Percentiles rank a stretch among this genome's conserved stretches.
These are phyloP conservation scores for Elasticomyces elasticus DNA, from an alignment of 495 filamentous ascomycete genomes.

Conservation along the genomic window DNA sequence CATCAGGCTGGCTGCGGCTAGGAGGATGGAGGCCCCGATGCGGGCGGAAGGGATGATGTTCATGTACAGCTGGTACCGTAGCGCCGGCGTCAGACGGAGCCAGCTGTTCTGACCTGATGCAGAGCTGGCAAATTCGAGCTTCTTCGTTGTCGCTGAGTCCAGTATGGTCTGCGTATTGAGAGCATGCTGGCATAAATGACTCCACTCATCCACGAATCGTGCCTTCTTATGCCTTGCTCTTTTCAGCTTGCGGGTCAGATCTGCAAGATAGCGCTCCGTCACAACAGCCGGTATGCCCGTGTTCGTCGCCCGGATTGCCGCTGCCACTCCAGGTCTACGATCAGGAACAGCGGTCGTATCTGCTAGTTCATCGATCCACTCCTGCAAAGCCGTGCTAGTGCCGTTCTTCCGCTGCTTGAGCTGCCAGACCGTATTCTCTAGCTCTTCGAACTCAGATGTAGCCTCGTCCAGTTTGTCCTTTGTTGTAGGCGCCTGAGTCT, in stretches of 20 bases:
- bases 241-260: constrained; percentile 69
- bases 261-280: constrained; percentile 85
- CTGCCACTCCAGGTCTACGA: constrained; percentile 32
- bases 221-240: constrained; percentile 72
- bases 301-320: constrained; percentile 31
- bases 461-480: constrained; percentile 87
- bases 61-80: constrained; percentile 67
- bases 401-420: constrained; percentile 73
- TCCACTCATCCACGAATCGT: constrained; percentile 79
- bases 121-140: constrained; percentile 58
- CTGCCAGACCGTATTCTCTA: constrained; percentile 69
- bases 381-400: constrained; percentile 68
- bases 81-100: constrained; percentile 73
- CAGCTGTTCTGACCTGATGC: constrained; percentile 39
- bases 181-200: constrained; percentile 60
- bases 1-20: constrained; percentile 63
- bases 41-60: constrained; percentile 57
- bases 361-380: constrained; percentile 88
- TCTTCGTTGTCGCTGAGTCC: constrained; percentile 71
- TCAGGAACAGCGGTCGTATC: constrained; percentile 64
- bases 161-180: constrained; percentile 69
- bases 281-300: constrained; percentile 64
- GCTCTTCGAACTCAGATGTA: constrained; percentile 63
- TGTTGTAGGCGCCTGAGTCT: constrained; percentile 65
- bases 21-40: constrained; percentile 50